A percentile compares a stretch with the other conserved stretches of the same genome.
Evolutionary conservation across 1,284 basidiomycete species (phyloP).

Genomic region (Xanthoconium separans): DNA sequence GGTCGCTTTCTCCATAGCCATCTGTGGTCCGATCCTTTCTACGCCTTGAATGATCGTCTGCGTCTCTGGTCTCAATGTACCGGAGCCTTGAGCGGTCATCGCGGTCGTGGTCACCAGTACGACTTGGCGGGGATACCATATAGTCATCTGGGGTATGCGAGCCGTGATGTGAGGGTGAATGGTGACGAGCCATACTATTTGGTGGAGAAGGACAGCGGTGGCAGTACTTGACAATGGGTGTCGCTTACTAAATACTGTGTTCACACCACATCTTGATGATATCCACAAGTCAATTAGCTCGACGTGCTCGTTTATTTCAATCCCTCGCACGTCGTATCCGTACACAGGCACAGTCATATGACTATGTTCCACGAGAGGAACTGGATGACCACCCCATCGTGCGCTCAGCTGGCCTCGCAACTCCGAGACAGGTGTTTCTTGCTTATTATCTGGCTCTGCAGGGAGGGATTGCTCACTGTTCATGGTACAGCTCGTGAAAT

Average conservation of each 20-base stretch:
- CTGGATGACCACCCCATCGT: constrained; percentile 25
- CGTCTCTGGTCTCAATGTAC: constrained; percentile 41
- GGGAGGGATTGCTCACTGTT: constrained; percentile 8
- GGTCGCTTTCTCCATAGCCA: constrained; percentile 38
- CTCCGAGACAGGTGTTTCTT: constrained; percentile 62
- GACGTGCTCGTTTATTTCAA: constrained; percentile 21
- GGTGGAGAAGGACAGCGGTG: not conserved
- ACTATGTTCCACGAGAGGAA: constrained; percentile 36
- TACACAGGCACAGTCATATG: constrained; percentile 45
- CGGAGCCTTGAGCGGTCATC: constrained; percentile 37
- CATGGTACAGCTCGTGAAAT: constrained; percentile 68
- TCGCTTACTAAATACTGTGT: not conserved
- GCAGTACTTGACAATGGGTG: not conserved
- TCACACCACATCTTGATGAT: constrained; percentile 17
- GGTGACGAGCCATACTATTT: constrained; percentile 33
- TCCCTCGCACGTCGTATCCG: constrained; percentile 33
- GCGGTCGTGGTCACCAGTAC: constrained; percentile 41
- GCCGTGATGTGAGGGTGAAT: constrained; percentile 43
- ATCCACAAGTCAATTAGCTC: constrained; percentile 17
- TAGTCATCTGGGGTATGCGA: constrained; percentile 30
- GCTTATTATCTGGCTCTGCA: not conserved
- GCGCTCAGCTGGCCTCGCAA: constrained; percentile 51
- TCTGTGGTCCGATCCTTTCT: constrained; percentile 48
- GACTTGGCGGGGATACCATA: constrained; percentile 39
- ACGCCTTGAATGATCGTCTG: constrained; percentile 38